A percentile compares a stretch with the other conserved stretches of the same genome.
These are phyloP conservation scores for Rhynchospora pubera DNA, from an alignment of 176 grass and related monocot species.

Conservation along the genomic window DNA sequence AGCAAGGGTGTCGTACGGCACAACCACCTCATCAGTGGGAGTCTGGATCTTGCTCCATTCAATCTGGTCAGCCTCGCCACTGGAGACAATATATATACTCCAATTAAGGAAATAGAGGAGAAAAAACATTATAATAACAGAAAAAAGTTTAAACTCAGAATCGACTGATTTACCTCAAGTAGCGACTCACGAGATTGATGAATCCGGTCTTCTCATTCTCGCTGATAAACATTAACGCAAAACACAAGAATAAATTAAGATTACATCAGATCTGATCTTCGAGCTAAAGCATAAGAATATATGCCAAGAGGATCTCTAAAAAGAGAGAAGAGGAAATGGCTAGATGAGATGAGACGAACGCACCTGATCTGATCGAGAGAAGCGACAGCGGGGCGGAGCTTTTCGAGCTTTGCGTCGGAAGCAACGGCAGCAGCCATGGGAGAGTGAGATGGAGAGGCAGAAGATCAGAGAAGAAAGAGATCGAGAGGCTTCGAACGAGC, in stretches of 20 bases:
- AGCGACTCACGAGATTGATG: constrained; percentile 81
- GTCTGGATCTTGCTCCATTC: constrained; percentile 99
- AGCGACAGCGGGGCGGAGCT: constrained; percentile 42
- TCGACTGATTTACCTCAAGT: constrained; percentile 60
- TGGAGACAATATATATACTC: constrained; percentile 20
- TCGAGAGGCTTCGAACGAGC: constrained; percentile 35
- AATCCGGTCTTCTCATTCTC: constrained; percentile 90
- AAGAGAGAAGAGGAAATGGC: not conserved
- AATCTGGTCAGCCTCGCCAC: constrained; percentile 83
- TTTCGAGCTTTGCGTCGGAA: constrained; percentile 49
- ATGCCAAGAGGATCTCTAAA: not conserved
- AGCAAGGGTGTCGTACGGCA: constrained; percentile 66
- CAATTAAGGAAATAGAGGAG: not conserved
- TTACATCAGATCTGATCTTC: constrained; percentile 9
- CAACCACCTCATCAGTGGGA: constrained; percentile 82
- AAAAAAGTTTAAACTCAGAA: not conserved
- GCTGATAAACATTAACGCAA: constrained; percentile 24
- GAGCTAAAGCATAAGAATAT: not conserved
- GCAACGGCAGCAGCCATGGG: constrained; percentile 37
- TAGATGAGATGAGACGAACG: not conserved
- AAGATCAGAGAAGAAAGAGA: not conserved
- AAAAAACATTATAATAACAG: not conserved
- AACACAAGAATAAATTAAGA: constrained; percentile 18
- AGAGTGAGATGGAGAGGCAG: not conserved
- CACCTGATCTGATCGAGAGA: constrained; percentile 79